A percentile compares a stretch with the other conserved stretches of the same genome.
Evolutionary conservation across 2,329 filamentous ascomycete genomes (phyloP).

Genomic region (Paecilomyces fulvus): DNA sequence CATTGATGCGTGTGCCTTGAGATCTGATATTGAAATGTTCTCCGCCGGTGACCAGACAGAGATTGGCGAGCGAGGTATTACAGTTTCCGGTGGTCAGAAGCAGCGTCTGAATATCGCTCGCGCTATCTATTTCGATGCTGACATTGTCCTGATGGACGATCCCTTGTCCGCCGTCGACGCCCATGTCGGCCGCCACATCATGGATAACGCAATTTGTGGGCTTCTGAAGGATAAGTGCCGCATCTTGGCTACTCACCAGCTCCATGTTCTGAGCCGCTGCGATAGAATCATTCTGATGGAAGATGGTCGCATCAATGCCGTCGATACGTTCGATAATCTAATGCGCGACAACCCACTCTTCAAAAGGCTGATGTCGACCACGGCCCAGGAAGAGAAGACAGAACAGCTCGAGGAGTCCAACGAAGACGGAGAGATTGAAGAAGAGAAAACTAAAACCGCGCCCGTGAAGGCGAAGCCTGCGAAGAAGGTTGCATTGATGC

Average conservation of each 20-base stretch:
- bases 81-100: constrained; percentile 90
- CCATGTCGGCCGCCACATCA: constrained; percentile 62
- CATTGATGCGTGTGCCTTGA: constrained; percentile 76
- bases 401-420: constrained; percentile 40
- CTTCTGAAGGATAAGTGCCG: constrained; percentile 82
- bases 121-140: constrained; percentile 57
- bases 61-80: constrained; percentile 92
- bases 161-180: constrained; percentile 49
- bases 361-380: constrained; percentile 71
- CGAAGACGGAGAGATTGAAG: constrained; percentile 41
- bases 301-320: constrained; percentile 68
- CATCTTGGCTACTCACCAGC: constrained; percentile 86
- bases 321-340: constrained; percentile 83
- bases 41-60: constrained; percentile 82
- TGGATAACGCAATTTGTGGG: constrained; percentile 88
- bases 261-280: constrained; percentile 83
- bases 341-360: constrained; percentile 74
- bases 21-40: constrained; percentile 85
- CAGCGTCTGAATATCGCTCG: constrained; percentile 91
- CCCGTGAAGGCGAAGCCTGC: constrained; percentile 31
- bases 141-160: constrained; percentile 57
- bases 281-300: constrained; percentile 94
- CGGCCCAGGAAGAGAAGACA: constrained; percentile 53
- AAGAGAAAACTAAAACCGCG: constrained; percentile 43
- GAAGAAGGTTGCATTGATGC: constrained; percentile 34